Conservation (phyloP, 495 filamentous ascomycete genomes). For the Choiromyces venosus region DNA sequence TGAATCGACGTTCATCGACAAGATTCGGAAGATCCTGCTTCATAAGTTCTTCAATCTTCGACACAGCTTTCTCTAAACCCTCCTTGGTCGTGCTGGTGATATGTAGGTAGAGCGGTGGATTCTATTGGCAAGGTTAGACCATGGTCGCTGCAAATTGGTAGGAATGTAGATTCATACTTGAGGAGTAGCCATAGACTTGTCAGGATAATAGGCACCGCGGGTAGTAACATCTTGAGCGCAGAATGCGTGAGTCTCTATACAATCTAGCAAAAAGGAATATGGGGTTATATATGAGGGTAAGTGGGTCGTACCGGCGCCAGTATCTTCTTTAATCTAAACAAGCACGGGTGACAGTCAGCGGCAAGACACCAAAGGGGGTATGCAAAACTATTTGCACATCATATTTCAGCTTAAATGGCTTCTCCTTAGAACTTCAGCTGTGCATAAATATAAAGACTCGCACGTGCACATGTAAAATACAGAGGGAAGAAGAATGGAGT, state of each 20-base stretch:
- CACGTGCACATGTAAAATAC: slow-evolving; percentile 27
- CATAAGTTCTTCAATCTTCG: slow-evolving; percentile 87
- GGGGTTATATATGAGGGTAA: slow-evolving; percentile 49
- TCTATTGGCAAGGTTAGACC: slow-evolving; percentile 52
- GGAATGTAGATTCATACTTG: slow-evolving; percentile 56
- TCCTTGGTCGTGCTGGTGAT: slow-evolving; percentile 89
- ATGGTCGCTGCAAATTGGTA: background rate
- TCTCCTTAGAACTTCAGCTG: slow-evolving; percentile 49
- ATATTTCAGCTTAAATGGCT: slow-evolving; percentile 76
- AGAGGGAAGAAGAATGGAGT: slow-evolving; percentile 41
- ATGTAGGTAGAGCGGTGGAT: slow-evolving; percentile 88
- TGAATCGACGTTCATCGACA: slow-evolving; percentile 91
- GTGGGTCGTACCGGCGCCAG: slow-evolving; percentile 96
- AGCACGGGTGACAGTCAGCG: slow-evolving; percentile 67
- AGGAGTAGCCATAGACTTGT: slow-evolving; percentile 94
- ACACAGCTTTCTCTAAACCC: slow-evolving; percentile 79
- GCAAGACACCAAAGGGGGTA: slow-evolving; percentile 76
- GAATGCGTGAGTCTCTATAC: slow-evolving; percentile 57
- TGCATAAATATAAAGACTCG: slow-evolving; percentile 26
- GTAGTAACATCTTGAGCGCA: slow-evolving; percentile 93
- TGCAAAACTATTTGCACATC: slow-evolving; percentile 55
- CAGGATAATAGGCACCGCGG: slow-evolving; percentile 89
- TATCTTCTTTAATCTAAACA: slow-evolving; percentile 99
- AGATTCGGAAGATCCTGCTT: slow-evolving; percentile 92
- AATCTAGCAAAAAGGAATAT: slow-evolving; percentile 44